Evolutionary conservation across 208 protist genomes (phyloP).

Genomic region (Leishmania guyanensis): DNA sequence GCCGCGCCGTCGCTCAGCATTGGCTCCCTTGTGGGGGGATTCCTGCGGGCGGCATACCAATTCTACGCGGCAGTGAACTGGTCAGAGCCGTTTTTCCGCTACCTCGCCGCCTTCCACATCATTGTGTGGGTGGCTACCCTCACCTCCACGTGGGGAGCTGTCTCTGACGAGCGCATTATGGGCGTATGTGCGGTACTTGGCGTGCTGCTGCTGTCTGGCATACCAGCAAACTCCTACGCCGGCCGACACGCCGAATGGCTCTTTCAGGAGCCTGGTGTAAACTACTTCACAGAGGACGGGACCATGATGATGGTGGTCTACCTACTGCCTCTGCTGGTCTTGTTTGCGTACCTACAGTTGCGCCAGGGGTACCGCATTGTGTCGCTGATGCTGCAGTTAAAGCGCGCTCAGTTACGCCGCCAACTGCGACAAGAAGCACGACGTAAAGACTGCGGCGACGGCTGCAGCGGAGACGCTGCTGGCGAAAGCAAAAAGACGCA

Average conservation of each 20-base stretch:
- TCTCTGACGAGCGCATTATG: slow-evolving; percentile 50
- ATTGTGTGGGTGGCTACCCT: slow-evolving; percentile 34
- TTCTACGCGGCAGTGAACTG: slow-evolving; percentile 70
- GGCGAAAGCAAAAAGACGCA: slow-evolving; percentile 17
- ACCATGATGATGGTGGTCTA: slow-evolving; percentile 67
- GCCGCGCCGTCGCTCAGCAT: neutral
- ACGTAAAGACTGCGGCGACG: neutral
- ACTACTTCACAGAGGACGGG: slow-evolving; percentile 80
- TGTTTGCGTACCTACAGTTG: slow-evolving; percentile 44
- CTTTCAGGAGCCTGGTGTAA: slow-evolving; percentile 50
- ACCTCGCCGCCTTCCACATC: slow-evolving; percentile 57
- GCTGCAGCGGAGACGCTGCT: neutral
- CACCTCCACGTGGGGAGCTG: slow-evolving; percentile 26
- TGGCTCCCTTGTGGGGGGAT: neutral
- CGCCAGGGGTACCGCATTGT: slow-evolving; percentile 31
- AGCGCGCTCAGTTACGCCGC: slow-evolving; percentile 20
- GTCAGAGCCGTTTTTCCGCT: slow-evolving; percentile 76
- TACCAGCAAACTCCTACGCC: slow-evolving; percentile 14
- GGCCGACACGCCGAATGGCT: slow-evolving; percentile 25
- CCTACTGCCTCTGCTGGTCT: slow-evolving; percentile 55
- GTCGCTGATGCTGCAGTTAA: slow-evolving; percentile 37
- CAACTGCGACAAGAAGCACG: slow-evolving; percentile 15
- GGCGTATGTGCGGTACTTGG: slow-evolving; percentile 13
- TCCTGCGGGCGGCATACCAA: slow-evolving; percentile 15
- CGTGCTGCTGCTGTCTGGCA: slow-evolving; percentile 35